Conservation (phyloP, 768 basidiomycete genomes). For the Boletus reticuloceps region DNA sequence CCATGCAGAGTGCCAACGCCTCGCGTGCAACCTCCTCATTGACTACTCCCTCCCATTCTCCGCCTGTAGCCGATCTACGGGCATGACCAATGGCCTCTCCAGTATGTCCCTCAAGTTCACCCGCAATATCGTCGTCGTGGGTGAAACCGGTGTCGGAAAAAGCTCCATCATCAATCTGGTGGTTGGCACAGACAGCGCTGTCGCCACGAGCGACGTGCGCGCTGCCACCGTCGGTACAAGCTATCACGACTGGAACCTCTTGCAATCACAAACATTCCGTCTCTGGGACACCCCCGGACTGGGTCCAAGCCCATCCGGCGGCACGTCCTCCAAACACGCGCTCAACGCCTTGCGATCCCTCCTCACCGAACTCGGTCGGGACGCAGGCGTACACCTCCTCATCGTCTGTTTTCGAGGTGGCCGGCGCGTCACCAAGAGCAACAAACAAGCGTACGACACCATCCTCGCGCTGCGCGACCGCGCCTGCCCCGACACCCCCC, state of each 20-base stretch:
- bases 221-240: slow-evolving; percentile 20
- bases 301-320: slow-evolving; percentile 11
- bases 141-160: slow-evolving; percentile 34
- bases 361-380: slow-evolving; percentile 18
- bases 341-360: slow-evolving; percentile 20
- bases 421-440: slow-evolving; percentile 16
- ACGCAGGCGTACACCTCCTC: slow-evolving; percentile 18
- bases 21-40: slow-evolving; percentile 22
- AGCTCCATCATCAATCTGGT: slow-evolving; percentile 22
- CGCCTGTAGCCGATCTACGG: not conserved
- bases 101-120: slow-evolving; percentile 17
- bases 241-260: slow-evolving; percentile 22
- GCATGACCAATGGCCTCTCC: slow-evolving; percentile 1
- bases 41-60: slow-evolving; percentile 17
- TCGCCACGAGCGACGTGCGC: slow-evolving; percentile 12
- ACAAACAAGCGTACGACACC: slow-evolving; percentile 21
- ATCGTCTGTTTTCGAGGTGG: slow-evolving; percentile 19
- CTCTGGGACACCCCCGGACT: slow-evolving; percentile 27
- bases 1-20: slow-evolving; percentile 11
- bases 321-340: slow-evolving; percentile 8
- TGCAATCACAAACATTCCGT: slow-evolving; percentile 21
- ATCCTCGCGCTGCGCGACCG: slow-evolving; percentile 16
- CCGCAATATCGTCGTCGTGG: slow-evolving; percentile 38
- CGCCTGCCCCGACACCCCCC: slow-evolving; percentile 15
- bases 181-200: slow-evolving; percentile 14